phyloP scores from a whole-genome alignment of 805 yeast species.

The Candida germanica region DNA sequence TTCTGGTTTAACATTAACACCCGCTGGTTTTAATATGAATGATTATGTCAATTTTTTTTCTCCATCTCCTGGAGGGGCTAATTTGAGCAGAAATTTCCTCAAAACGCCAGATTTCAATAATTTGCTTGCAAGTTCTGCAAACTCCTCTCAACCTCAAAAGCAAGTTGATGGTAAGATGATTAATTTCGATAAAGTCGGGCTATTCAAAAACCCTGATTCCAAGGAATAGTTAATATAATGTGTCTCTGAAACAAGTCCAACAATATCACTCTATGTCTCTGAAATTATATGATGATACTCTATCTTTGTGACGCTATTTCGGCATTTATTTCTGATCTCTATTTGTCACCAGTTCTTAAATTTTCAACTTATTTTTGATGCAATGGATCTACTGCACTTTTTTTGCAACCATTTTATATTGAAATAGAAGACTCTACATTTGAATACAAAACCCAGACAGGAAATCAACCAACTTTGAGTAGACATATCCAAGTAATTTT shows the following conservation, averaged over 20 bases:
- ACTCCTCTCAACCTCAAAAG: constrained; percentile 12
- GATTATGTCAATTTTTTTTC: constrained; percentile 79
- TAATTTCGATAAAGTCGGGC: constrained; percentile 39
- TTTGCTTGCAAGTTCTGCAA: constrained; percentile 15
- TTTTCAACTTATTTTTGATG: too few relatives aligned
- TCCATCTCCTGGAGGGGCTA: constrained; percentile 54
- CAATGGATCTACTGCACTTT: too few relatives aligned
- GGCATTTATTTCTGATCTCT: constrained; percentile 1
- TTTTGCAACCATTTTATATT: too few relatives aligned
- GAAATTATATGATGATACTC: too few relatives aligned
- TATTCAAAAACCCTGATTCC: constrained; percentile 13
- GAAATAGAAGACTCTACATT: too few relatives aligned
- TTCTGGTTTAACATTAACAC: constrained; percentile 44
- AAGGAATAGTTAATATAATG: constrained; percentile 1
- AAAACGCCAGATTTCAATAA: constrained; percentile 43
- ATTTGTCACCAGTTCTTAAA: too few relatives aligned
- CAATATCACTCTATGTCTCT: too few relatives aligned
- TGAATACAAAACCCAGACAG: too few relatives aligned
- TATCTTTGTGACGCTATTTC: neutral
- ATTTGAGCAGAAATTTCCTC: constrained; percentile 22
- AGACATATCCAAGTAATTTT: too few relatives aligned
- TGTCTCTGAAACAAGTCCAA: too few relatives aligned
- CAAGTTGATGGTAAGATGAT: constrained; percentile 43
- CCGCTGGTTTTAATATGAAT: constrained; percentile 76
- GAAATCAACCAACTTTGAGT: too few relatives aligned